Conservation (phyloP, 306 rosid species). For the Neltuma alba region DNA sequence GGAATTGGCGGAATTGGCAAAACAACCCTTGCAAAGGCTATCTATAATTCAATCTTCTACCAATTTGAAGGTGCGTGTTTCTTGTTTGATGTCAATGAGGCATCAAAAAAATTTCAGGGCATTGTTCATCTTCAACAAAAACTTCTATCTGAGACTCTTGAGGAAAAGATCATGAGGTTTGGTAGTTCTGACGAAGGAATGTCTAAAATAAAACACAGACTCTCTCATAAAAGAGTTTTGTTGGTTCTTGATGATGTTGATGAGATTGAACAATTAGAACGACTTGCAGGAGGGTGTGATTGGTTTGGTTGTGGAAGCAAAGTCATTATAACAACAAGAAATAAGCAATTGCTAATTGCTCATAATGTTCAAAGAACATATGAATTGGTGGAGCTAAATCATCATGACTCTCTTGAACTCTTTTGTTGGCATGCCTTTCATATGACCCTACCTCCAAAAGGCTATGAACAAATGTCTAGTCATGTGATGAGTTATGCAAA, state of each 20-base stretch:
- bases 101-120: neutral
- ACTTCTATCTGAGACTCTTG: neutral
- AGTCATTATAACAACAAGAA: neutral
- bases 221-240: neutral
- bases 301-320: conserved; percentile 1
- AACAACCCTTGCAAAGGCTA: neutral
- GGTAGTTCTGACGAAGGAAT: neutral
- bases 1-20: neutral
- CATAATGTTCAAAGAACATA: neutral
- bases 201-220: neutral
- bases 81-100: neutral
- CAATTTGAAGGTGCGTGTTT: neutral
- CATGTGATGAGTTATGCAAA: neutral
- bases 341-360: neutral
- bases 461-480: neutral
- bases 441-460: neutral
- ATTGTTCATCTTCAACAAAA: neutral
- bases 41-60: neutral
- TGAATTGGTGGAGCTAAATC: neutral
- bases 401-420: neutral
- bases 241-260: neutral
- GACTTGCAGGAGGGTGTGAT: neutral
- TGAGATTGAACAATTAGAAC: neutral
- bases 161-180: neutral
- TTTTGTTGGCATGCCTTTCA: neutral